Evolutionary conservation across 352 stramenopile species (phyloP), one percentile per base, ranked within the genome.

Genomic region (Salisapilia sapeloensis): DNA sequence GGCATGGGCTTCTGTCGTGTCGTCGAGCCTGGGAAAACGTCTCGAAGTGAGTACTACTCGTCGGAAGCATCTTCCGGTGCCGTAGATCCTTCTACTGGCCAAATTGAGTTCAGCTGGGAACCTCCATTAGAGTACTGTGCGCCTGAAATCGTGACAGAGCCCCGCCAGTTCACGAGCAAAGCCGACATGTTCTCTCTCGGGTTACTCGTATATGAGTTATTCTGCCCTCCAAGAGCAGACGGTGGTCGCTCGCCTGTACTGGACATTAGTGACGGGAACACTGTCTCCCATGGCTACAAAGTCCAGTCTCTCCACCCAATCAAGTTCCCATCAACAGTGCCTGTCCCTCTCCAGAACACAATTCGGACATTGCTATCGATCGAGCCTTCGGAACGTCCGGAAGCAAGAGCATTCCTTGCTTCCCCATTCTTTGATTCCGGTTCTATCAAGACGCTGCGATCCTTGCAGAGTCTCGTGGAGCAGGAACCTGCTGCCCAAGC

Each of bases 121-220:
- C 78, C 78, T 1, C 64, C 69, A 17, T 70, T 93, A 24, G 63
- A 90, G 38, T 93, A 93, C 37, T 78, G 65, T 19, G 78, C 78
- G 18, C 78, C 78, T 0, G 78, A 93, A 40, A 29, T 93, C 19
- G 67, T 86, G 28, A 87, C 66, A 2, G 69, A 90, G 38, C 78
- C 75, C 10, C 60, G 75, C 5, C 56, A 77, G 55, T 93, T 91
- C 35, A 71, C 44, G 25, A 74, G 53, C 46, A 70, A 60, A 25
- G 69, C 78, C 6, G 78, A 93, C 37, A 87, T 91, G 65, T 93
- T 89, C 35, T 76, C 75, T 23, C 54, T 93, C 11, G 78, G 78
- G 2, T 48, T 89, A 33, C 48, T 93, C 4, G 53, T 89, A 17
- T 86, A 81, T 35, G 78, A 93, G 39, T 46, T 93, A 12, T 93